Base-by-base conservation (phyloP, 257 asterid species). In the Lithospermum erythrorhizon region DNA sequence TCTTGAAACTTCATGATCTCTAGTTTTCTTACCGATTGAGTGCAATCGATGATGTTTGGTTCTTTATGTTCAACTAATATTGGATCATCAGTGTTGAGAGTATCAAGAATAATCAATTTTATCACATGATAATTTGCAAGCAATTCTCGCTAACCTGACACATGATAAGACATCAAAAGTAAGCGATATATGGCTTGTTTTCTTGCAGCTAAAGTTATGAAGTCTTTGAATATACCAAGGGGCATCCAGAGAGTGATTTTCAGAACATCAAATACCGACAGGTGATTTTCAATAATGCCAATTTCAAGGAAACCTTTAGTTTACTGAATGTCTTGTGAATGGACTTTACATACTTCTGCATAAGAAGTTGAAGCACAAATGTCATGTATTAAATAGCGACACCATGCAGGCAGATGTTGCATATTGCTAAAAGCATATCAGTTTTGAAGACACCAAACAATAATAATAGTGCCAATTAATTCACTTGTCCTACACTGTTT, bases 211-310 rank as follows among this genome's bases (percentile, higher is more conserved):
- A 89, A 86, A 65, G 96, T 78, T 25, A 84, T 93, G 99, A 79
- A 84, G 81, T 84, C 96, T 62, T 77, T 89, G 37, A 57, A 81
- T 76, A 89, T 93, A 25, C 99, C 99, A 9, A 83, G 66, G 79
- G 99, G 99, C 63, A 94, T 89, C 57, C 83, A 61, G 71, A 86
- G 99, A 67, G 97, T 93, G 49, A 83, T 93, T 61, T 93, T 93
- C 81, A 76, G 99, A 75, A 93, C 98, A 47, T 79, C 86, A 20
- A 93, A 93, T 77, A 84, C 96, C 0, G 97, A 93, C 88, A 93
- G 98, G 98, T 87, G 76, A 72, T 32, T 60, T 24, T n/a, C 29
- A 3, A 19, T 13, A 24, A 51, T 59, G 13, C 41, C 51, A n/a
- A 53, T 2, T 20, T 20, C 23, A n/a, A 9, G 23, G n/a, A 1